Conservation (phyloP, 73 alveolate genomes). For the Paramecium sexaurelia region DNA sequence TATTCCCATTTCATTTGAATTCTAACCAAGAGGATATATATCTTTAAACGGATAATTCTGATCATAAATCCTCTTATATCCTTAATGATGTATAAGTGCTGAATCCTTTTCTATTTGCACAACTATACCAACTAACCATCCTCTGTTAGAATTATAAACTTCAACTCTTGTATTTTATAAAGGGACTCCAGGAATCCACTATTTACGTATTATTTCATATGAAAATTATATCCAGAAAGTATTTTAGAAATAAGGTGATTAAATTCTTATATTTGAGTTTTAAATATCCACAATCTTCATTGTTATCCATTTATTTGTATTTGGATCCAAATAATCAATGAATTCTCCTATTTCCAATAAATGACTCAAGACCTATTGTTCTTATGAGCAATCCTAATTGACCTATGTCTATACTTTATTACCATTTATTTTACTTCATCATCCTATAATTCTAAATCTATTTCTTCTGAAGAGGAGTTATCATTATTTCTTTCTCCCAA, state of each 20-base stretch:
- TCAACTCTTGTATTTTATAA: constrained; percentile 1
- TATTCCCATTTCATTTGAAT: constrained; percentile 18
- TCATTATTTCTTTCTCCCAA: neutral
- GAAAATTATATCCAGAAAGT: neutral
- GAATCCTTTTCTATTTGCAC: neutral
- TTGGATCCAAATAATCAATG: neutral
- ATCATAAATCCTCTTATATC: constrained; percentile 44
- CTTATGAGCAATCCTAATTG: constrained; percentile 23
- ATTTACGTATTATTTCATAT: constrained; percentile 16
- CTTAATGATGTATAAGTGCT: constrained; percentile 38
- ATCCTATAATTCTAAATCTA: constrained; percentile 29
- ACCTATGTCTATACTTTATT: constrained; percentile 38
- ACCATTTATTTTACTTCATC: constrained; percentile 52
- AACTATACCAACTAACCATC: constrained; percentile 7
- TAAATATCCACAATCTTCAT: constrained; percentile 55
- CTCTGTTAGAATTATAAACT: constrained; percentile 6
- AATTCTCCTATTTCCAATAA: constrained; percentile 41
- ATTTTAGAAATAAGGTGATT: neutral
- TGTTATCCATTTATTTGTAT: constrained; percentile 29
- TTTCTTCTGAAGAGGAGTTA: constrained; percentile 36
- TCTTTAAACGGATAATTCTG: neutral
- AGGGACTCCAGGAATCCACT: constrained; percentile 59
- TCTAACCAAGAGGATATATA: constrained; percentile 20
- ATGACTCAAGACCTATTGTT: neutral
- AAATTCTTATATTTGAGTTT: neutral